Base-by-base conservation (phyloP, 2,329 filamentous ascomycete genomes). In the Whalleya microplaca region DNA sequence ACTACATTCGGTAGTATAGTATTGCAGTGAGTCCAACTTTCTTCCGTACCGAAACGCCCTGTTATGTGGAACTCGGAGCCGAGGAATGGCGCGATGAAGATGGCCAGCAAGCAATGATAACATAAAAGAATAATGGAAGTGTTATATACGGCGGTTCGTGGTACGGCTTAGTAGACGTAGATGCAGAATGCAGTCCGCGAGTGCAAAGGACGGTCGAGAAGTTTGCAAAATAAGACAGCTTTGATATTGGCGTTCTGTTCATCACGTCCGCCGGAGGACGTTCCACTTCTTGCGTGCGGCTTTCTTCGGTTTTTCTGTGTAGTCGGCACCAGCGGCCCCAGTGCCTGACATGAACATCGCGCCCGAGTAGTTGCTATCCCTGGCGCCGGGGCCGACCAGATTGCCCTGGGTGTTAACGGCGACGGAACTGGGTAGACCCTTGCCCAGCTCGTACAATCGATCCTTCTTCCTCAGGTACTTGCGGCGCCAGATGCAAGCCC, bases 381-480 rank as follows among this genome's bases (percentile, higher is more conserved):
- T 64, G 51, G 55, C 63, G 42, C 68, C 67, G 18, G 69, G 48
- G 9, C 67, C 65, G 41, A 69, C 67, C 5, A 71, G 48, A 43
- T 69, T 65, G 44, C 71, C 72, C 48, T 68, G 62, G 8, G 67
- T 66, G 54, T 72, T 72, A 45, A 73, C 67, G 18, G 71, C 72
- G 41, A 73, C 65, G 23, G 66, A 71, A 51, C 72, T 73, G 9
- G 71, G 71, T 9, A 78, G 70, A 49, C 76, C 74, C 62, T 80
- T 79, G 67, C 75, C 75, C 10, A 81, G 74, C 29, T 78, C 76
- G 62, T 79, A 78, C 66, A 82, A 78, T 41, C 80, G 80, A 66
- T 90, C 87, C 73, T 81, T 86, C 75, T 86, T 89, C 62, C 85
- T 85, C 62, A 91, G 79, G 73, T 93, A 89, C 63, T 88, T 87